Evolutionary conservation across 2,329 filamentous ascomycete species (phyloP), one percentile per base, ranked within the genome.

Genomic region (Lasiodiplodia gonubiensis): DNA sequence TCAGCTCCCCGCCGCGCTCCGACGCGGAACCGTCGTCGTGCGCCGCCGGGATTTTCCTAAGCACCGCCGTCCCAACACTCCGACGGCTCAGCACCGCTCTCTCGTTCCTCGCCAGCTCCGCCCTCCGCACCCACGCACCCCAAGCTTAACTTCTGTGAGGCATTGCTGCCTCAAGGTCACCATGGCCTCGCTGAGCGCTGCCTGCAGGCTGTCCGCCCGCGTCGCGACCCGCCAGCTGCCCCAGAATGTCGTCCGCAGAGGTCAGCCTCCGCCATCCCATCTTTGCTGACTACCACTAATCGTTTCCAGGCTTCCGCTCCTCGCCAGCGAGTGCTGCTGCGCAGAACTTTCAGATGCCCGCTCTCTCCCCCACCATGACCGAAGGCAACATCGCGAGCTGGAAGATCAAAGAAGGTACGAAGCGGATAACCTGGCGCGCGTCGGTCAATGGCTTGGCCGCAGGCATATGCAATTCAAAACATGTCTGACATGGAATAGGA

Each of bases 351-450:
- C 91, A 89, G 66, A 97, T 97, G 93, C 93, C 93, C 30, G 93
- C 93, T 49, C 86, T 97, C 70, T 96, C 92, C 70, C 93, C 93
- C 67, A 97, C 93, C 67, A 97, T 97, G 93, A 97, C 92, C 70
- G 93, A 97, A 81, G 93, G 93, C 69, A 95, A 93, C 80, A 96
- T 97, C 75, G 87, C 91, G 57, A 87, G 81, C 69, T 97, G 93
- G 93, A 91, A 89, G 79, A 86, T 96, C 74, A 94, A 94, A 80
- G 93, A 96, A 82, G 93, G 83, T 81, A 76, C 69, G 72, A 70
- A n/a, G 18, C 46, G 46, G 46, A 51, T n/a, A 21, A n/a, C 16
- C n/a, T 18, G 46, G 46, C 46, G 42, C 55, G 33, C 27, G 59
- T 46, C 55, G 55, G 46, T 51, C 30, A 63, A 63, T 52, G 59